Percentiles rank a stretch among this genome's conserved stretches.
Evolutionary conservation across 345 rosid genomes (phyloP).

Genomic region (Populus alba): DNA sequence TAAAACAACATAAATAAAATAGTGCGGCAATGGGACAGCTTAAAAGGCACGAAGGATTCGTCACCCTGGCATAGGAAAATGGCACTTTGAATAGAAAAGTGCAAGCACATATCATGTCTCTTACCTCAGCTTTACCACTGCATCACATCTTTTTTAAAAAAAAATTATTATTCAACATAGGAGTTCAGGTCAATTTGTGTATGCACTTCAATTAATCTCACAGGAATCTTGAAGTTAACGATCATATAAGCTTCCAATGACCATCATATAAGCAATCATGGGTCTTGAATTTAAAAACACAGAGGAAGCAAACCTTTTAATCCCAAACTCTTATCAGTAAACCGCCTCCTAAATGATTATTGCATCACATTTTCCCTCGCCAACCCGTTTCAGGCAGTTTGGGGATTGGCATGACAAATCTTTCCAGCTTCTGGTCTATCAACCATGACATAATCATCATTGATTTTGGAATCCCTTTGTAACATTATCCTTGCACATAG

Average conservation of each 20-base stretch:
- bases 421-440: not conserved
- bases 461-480: slow-evolving; percentile 7
- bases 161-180: no score
- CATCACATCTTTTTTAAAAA: not conserved
- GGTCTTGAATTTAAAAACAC: no score
- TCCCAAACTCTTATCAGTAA: no score
- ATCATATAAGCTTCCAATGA: accelerated
- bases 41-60: not conserved
- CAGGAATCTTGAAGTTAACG: no score
- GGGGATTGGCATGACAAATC: not conserved
- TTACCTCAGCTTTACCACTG: not conserved
- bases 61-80: slow-evolving; percentile 21
- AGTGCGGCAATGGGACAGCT: not conserved
- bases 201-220: no score
- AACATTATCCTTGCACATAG: slow-evolving; percentile 33
- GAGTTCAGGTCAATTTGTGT: no score
- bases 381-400: not conserved
- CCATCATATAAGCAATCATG: no score
- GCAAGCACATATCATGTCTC: slow-evolving; percentile 6
- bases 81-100: slow-evolving; percentile 22
- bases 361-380: slow-evolving; percentile 2
- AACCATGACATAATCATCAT: slow-evolving; percentile 14
- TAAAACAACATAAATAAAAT: not conserved
- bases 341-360: no score
- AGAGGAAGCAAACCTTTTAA: no score